These are phyloP conservation scores for Hymenoscyphus fructigenus DNA, from an alignment of 2,329 filamentous ascomycete genomes.

Conservation along the genomic window DNA sequence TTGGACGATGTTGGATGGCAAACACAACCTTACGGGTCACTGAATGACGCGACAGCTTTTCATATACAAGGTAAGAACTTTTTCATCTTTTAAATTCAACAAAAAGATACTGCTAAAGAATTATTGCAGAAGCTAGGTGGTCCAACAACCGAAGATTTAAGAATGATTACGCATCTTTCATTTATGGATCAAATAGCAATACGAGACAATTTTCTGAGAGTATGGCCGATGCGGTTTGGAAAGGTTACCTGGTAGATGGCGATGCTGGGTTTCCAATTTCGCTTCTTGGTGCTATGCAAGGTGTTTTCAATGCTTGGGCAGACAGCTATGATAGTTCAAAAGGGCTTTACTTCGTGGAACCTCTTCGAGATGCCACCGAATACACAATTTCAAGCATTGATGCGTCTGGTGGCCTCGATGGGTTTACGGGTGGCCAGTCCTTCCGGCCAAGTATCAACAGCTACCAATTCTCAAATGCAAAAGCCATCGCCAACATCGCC, in stretches of 20 bases:
- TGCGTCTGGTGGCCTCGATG: not conserved
- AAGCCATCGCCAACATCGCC: not conserved
- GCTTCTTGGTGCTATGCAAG: not conserved
- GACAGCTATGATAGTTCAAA: not conserved
- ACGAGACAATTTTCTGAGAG: not conserved
- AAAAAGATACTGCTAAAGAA: not conserved
- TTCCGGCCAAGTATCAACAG: slow-evolving; percentile 2
- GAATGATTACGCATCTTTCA: not conserved
- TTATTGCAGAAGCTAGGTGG: not conserved
- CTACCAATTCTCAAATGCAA: not conserved
- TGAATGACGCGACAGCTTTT: not conserved
- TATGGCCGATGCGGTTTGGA: not conserved
- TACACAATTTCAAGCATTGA: not conserved
- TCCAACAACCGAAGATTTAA: not conserved
- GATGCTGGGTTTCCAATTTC: not conserved
- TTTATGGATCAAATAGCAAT: not conserved
- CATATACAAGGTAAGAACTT: not conserved
- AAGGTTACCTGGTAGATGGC: not conserved
- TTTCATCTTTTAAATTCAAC: not conserved
- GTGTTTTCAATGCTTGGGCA: not conserved
- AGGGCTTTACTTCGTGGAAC: not conserved
- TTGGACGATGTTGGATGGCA: not conserved
- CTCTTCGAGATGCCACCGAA: not conserved
- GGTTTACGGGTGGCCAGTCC: not conserved
- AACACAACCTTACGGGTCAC: not conserved